A percentile compares a stretch with the other conserved stretches of the same genome.
Conservation (phyloP, 2,329 filamentous ascomycete species). For the Thielaviopsis cerberus region DNA sequence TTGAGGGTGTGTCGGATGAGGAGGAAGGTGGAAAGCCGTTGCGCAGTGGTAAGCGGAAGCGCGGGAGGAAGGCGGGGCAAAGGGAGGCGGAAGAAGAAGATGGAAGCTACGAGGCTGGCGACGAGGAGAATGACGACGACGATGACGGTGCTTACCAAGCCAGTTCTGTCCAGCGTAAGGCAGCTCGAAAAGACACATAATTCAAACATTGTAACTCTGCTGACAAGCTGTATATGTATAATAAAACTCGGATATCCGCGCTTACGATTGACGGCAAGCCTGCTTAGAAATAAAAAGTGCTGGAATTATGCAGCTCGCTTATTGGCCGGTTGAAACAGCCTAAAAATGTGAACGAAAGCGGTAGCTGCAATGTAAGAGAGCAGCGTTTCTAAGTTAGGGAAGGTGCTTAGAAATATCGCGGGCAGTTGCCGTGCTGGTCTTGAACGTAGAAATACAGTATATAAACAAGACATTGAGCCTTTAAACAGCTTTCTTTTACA, state of each 20-base stretch:
- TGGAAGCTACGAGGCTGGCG: background rate
- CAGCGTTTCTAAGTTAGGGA: background rate
- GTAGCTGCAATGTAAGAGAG: no score
- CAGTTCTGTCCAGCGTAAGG: background rate
- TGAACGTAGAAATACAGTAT: background rate
- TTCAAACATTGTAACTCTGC: no score
- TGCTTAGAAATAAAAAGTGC: no score
- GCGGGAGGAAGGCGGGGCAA: background rate
- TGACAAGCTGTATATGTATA: no score
- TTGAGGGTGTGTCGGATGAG: background rate
- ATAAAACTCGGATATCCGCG: no score
- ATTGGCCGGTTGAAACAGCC: no score
- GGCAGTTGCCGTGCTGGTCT: background rate
- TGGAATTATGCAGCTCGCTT: no score
- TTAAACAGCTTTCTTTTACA: background rate
- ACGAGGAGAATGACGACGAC: background rate
- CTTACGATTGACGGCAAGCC: no score
- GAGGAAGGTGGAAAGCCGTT: background rate
- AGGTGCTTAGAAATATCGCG: background rate
- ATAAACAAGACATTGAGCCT: background rate
- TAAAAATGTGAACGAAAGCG: no score
- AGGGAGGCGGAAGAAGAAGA: background rate
- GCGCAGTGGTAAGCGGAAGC: conserved; percentile 1
- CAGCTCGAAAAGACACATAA: background rate
- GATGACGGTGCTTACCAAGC: background rate